Base-by-base conservation (phyloP, 2,329 filamentous ascomycete genomes). In the Dactylellina drechsleri region DNA sequence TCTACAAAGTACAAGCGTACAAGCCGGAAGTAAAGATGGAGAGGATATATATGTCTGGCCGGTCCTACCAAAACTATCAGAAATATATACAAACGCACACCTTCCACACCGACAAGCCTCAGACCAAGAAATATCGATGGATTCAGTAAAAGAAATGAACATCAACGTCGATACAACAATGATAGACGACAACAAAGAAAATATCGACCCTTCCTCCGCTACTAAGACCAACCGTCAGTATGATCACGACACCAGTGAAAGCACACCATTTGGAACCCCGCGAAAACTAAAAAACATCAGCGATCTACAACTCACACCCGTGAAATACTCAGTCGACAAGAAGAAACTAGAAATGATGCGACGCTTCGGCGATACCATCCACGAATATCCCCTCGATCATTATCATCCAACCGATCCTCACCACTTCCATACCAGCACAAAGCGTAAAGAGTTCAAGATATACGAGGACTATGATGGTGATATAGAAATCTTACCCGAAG, bases 161-260 rank as follows among this genome's bases (percentile, higher is more conserved):
- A 12, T 66, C 1, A 57, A 67, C 15, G 23, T 57, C 13, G 36
- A 61, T 41, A 41, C 20, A 6, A 16, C 18, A 10, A 4, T 15
- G 40, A 16, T 26, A 8, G 52, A 59, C 12, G 45, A 49, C 2
- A 68, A 68, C 18, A 75, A 75, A 56, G 71, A 75, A 49, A 75
- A 75, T 28, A 43, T 75, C 26, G 64, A 65, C n/a, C 64, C 71
- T 8, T 23, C 23, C 4, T 23, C 23, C 23, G 23, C 23, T 23
- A 23, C 23, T 4, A 5, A 36, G 2, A 15, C 28, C 1, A 43
- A 4, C 2, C 16, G 15, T 18, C 15, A 15, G 36, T 20, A 45
- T 5, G 10, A 49, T 36, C 13, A 45, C 3, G 47, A 12, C 1
- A n/a, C 28, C 40, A 26, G 23, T 4, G 23, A 23, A 23, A 23